phyloP scores from a whole-genome alignment of 2,329 filamentous ascomycete genomes.

The Mariannaea sp. region DNA sequence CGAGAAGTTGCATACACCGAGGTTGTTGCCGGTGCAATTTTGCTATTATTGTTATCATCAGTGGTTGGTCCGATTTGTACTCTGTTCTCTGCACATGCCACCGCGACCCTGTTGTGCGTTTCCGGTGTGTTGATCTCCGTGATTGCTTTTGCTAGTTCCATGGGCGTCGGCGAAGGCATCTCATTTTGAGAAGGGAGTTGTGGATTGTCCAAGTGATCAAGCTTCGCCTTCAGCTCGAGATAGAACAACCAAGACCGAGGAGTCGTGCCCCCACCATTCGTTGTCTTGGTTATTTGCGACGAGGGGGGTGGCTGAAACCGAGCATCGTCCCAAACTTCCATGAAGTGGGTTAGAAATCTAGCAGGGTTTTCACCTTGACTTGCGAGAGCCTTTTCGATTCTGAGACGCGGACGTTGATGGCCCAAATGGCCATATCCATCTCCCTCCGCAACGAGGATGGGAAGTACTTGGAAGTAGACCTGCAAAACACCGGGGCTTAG shows the following conservation, averaged over 20 bases:
- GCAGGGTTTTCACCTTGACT: not conserved
- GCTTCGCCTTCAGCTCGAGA: not conserved
- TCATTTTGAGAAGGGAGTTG: not conserved
- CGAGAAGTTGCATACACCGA: not conserved
- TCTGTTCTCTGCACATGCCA: not conserved
- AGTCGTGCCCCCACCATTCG: not conserved
- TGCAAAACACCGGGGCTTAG: constrained; percentile 2
- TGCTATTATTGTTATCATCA: no score
- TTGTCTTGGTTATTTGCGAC: not conserved
- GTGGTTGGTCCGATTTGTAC: not conserved
- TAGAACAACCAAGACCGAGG: not conserved
- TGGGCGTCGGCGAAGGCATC: not conserved
- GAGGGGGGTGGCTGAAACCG: not conserved
- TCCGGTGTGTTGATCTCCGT: not conserved
- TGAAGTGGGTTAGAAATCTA: not conserved
- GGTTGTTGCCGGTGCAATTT: not conserved
- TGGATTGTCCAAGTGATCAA: not conserved
- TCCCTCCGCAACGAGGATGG: not conserved
- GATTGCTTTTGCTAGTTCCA: not conserved
- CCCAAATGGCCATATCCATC: not conserved
- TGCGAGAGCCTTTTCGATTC: not conserved
- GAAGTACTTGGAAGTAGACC: constrained; percentile 2
- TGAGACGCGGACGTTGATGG: not conserved
- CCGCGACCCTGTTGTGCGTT: not conserved
- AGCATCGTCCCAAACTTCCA: constrained; percentile 8